phyloP scores from a whole-genome alignment of 192 early-diverging fungal species.

The Umbelopsis sp. region DNA sequence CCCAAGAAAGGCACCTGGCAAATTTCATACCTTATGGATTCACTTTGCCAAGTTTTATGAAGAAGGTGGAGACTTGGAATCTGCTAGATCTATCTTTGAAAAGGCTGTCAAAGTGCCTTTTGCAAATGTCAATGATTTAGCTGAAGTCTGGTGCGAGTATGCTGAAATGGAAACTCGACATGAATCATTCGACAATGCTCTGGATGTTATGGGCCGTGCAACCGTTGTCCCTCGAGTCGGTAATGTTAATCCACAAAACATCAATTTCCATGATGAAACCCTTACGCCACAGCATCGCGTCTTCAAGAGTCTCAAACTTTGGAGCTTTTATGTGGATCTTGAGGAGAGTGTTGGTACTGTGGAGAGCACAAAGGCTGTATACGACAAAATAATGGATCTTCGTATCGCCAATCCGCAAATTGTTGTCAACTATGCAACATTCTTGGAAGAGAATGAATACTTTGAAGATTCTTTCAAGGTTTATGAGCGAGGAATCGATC shows the following conservation, averaged over 20 bases:
- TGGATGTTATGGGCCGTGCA: constrained; percentile 83
- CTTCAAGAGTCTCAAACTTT: constrained; percentile 86
- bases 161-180: constrained; percentile 82
- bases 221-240: constrained; percentile 65
- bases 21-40: constrained; percentile 80
- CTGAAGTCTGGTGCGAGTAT: constrained; percentile 88
- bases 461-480: constrained; percentile 96
- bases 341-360: constrained; percentile 88
- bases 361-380: constrained; percentile 78
- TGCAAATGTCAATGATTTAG: constrained; percentile 82
- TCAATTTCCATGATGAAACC: constrained; percentile 82
- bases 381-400: constrained; percentile 91
- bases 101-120: constrained; percentile 81
- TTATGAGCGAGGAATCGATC: constrained; percentile 94
- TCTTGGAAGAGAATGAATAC: constrained; percentile 86
- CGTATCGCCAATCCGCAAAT: constrained; percentile 94
- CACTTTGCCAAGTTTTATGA: constrained; percentile 85
- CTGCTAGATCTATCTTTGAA: constrained; percentile 81
- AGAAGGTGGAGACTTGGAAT: constrained; percentile 54
- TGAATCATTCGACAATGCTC: constrained; percentile 68
- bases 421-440: constrained; percentile 93
- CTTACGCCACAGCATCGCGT: constrained; percentile 76
- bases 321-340: constrained; percentile 94
- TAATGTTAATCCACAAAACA: constrained; percentile 40
- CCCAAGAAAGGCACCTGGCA: constrained; percentile 78